Conservation (phyloP, 1,284 basidiomycete genomes). For the Ganoderma sinense region DNA sequence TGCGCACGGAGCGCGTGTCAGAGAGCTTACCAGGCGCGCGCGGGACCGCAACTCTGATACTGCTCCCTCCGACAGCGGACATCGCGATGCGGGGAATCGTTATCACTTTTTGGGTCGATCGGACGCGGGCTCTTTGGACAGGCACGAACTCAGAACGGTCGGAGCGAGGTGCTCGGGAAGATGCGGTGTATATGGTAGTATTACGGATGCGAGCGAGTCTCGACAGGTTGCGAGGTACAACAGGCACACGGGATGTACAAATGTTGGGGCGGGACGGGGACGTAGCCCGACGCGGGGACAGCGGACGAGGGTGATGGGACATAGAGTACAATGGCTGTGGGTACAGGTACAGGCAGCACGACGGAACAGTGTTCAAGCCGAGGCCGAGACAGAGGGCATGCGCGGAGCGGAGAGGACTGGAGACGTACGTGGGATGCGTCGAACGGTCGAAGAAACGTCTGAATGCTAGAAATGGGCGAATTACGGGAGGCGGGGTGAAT, state of each 20-base stretch:
- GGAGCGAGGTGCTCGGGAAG: not conserved
- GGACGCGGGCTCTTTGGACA: not conserved
- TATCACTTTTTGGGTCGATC: not conserved
- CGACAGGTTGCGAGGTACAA: slow-evolving; percentile 5
- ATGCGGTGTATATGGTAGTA: slow-evolving; percentile 10
- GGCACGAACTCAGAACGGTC: not conserved
- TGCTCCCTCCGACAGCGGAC: not conserved
- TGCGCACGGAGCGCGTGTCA: not conserved
- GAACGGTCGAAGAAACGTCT: slow-evolving; percentile 3
- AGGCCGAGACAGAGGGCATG: not conserved
- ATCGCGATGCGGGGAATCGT: not conserved
- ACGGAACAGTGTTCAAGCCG: slow-evolving; percentile 7
- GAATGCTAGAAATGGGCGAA: not conserved
- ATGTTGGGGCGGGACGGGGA: not conserved
- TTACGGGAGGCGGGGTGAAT: slow-evolving; percentile 1
- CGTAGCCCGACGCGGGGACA: slow-evolving; percentile 1
- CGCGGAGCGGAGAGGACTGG: slow-evolving; percentile 4
- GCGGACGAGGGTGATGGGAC: not conserved
- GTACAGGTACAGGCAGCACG: not conserved
- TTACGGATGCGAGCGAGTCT: slow-evolving; percentile 5
- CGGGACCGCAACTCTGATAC: not conserved
- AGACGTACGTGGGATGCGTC: slow-evolving; percentile 4
- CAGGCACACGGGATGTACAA: slow-evolving; percentile 3
- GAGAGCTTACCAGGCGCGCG: not conserved
- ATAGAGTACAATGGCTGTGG: slow-evolving; percentile 7